Percentiles rank a stretch among this genome's conserved stretches.
Evolutionary conservation across 108 stramenopile species (phyloP).

Genomic region (Phaeodactylum tricornutum): DNA sequence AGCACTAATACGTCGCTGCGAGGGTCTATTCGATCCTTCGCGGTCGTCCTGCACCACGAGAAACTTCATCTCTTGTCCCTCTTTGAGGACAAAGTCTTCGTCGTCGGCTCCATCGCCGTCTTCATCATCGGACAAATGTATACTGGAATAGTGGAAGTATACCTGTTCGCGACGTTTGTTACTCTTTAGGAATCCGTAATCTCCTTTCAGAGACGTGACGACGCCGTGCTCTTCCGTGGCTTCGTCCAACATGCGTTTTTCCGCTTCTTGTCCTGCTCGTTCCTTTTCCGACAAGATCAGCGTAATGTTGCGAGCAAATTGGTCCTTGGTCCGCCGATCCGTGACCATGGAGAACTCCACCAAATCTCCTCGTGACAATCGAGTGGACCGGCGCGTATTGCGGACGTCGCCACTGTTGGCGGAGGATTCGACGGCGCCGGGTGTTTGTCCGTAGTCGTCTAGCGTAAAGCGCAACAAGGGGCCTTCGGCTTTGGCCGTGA

Average conservation of each 20-base stretch:
- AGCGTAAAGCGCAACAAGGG: conserved; percentile 9
- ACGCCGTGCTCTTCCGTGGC: conserved; percentile 57
- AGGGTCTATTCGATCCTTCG: conserved; percentile 5
- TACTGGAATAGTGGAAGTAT: conserved; percentile 58
- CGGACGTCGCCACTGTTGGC: not conserved
- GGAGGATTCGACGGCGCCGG: too few species aligned
- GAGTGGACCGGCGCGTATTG: too few species aligned
- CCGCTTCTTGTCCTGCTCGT: conserved; percentile 24
- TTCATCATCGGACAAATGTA: conserved; percentile 21
- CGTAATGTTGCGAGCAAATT: conserved; percentile 43
- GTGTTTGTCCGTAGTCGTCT: conserved; percentile 4
- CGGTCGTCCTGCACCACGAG: conserved; percentile 37
- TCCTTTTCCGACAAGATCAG: conserved; percentile 61
- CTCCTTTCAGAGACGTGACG: conserved; percentile 44
- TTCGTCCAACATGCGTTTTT: conserved; percentile 34
- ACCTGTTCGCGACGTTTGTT: conserved; percentile 45
- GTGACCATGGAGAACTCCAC: conserved; percentile 52
- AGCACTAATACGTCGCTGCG: conserved; percentile 28
- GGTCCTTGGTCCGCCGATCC: conserved; percentile 42
- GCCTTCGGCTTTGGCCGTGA: conserved; percentile 5
- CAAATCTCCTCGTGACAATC: conserved; percentile 42
- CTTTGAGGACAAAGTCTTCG: conserved; percentile 23
- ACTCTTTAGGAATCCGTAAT: conserved; percentile 55
- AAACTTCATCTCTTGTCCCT: conserved; percentile 69
- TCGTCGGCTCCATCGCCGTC: conserved; percentile 11